Base-by-base conservation (phyloP, 2,329 filamentous ascomycete genomes). In the Cercospora zeina region DNA sequence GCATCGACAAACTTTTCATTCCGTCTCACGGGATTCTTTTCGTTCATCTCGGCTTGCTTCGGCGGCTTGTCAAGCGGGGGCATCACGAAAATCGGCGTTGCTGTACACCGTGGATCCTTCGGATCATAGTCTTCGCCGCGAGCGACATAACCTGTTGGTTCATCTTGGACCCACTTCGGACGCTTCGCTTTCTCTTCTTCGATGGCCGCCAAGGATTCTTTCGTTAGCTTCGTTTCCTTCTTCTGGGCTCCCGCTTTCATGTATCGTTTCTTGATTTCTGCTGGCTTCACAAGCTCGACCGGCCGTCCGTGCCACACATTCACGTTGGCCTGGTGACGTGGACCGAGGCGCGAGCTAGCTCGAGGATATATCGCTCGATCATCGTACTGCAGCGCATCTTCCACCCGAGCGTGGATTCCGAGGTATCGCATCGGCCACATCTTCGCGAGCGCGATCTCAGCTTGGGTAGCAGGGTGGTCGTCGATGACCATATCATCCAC, bases 401-500 rank as follows among this genome's bases (percentile, higher is more conserved):
- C 93, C 0, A 95, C 89, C 68, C 92, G 90, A 77, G 93, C 97
- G 77, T 99, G 95, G 68, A 96, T 92, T 37, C 95, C 95, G 6
- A 99, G 80, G 75, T 99, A 99, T 64, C 95, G 87, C 80, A 95
- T 97, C 1, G 92, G 93, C 95, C 95, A 99, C 72, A 97, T 85
- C 71, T 91, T 95, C 33, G 93, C 92, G 69, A 97, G 89, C 62
- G 95, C 91, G 62, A 93, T 89, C 74, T 97, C 93, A 72, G 96
- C 92, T 61, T 89, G 85, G 0, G 93, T 97, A 9, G 82, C 85
- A 33, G 83, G 82, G 62, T 83, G 81, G 58, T 86, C 83, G 62
- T 87, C 83, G 42, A 84, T 81, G 49, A 85, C 78, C 14, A 78
- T 77, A 11, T 80, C 83, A 8, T 76, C 75, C 36, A 75, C 77